Base-by-base conservation (phyloP, 257 asterid species). In the Cruciata laevipes region DNA sequence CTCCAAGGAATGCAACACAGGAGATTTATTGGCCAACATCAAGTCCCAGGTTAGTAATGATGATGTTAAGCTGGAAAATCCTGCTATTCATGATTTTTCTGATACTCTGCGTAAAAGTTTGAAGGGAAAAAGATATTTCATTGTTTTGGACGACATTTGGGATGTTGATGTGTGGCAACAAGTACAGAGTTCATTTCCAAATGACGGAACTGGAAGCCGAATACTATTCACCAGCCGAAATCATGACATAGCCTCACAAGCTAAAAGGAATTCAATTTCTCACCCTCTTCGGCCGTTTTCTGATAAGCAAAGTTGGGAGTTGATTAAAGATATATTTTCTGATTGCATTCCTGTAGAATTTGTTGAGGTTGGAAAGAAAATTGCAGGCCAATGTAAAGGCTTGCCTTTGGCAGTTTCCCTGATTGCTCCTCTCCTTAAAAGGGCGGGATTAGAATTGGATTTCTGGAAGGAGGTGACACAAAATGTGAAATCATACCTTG, bases 141-240 rank as follows among this genome's bases (percentile, higher is more conserved):
- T 61, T 31, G 65, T 61, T 30, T 30, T 61, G 47, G 65, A 61
- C 9, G 65, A 61, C 11, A 61, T 61, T 14, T 61, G 65, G 65
- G 44, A 61, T 17, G 25, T 6, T 61, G 65, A 31, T 12, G 65
- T 18, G 14, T 61, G 65, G 65, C 8, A 14, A 8, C 21, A 61
- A 30, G 11, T 61, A n/a, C 21, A 30, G 17, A 16, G 44, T 13
- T 61, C 65, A 16, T 61, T 61, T 61, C 65, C 65, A 13, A 18
- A 61, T 61, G 65, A 61, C 5, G 6, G 14, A 7, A 61, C 7
- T 61, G 65, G 42, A 14, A 53, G 57, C 23, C 57, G 57, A 51
- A 51, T 51, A 6, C 23, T 60, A 7, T 31, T 61, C n/a, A 61
- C 65, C 4, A 61, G 65, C 10, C 65, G 65, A 61, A 30, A 30